Evolutionary conservation across 495 filamentous ascomycete genomes (phyloP).

Genomic region (Poronia punctata): DNA sequence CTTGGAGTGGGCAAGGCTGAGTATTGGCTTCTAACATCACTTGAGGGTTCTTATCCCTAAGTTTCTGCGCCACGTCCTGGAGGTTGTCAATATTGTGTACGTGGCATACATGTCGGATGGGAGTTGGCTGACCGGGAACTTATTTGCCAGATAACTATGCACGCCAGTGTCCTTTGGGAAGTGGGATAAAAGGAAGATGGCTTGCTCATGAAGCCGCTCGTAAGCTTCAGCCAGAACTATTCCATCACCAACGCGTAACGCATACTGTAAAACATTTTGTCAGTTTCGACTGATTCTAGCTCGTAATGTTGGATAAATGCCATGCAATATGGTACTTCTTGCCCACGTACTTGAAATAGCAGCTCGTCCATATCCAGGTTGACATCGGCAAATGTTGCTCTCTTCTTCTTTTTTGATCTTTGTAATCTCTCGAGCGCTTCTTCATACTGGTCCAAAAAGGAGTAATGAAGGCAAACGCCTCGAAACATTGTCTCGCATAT

Average conservation of each 20-base stretch:
- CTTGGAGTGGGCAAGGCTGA: conserved; percentile 7
- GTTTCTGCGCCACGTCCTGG: conserved; percentile 10
- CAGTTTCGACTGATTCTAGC: conserved; percentile 9
- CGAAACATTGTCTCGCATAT: conserved; percentile 62
- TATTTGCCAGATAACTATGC: conserved; percentile 24
- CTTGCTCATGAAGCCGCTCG: conserved; percentile 28
- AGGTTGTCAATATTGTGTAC: not conserved
- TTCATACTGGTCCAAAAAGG: conserved; percentile 38
- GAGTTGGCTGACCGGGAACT: conserved; percentile 26
- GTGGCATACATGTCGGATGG: not conserved
- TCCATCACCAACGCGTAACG: conserved; percentile 35
- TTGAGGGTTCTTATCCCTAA: conserved; percentile 10
- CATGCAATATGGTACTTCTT: conserved; percentile 2
- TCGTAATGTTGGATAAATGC: not conserved
- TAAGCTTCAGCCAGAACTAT: conserved; percentile 32
- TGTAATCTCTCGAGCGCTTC: conserved; percentile 15
- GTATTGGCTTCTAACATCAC: not conserved
- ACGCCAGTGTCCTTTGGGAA: conserved; percentile 35
- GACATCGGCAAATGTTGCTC: conserved; percentile 20
- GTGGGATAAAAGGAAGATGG: conserved; percentile 34
- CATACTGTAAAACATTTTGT: conserved; percentile 28
- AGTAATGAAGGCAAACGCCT: conserved; percentile 65
- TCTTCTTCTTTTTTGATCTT: conserved; percentile 26
- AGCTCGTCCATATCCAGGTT: conserved; percentile 24
- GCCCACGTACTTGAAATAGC: conserved; percentile 33